phyloP scores from a whole-genome alignment of 371 early-diverging fungal genomes.

The Mucor velutinosus region DNA sequence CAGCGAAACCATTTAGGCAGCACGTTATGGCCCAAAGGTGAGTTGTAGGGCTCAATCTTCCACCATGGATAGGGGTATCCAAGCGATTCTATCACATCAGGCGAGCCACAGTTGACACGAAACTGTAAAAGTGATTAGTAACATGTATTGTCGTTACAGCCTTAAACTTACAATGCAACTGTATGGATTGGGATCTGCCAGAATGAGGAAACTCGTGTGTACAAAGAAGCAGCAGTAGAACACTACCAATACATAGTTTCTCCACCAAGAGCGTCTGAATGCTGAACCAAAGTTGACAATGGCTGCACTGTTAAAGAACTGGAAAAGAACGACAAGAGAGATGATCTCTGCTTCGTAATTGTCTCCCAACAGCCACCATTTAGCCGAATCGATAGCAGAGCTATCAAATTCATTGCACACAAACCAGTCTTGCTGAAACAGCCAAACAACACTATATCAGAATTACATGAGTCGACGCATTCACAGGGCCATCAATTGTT shows the following conservation, averaged over 20 bases:
- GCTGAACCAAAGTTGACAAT: conserved; percentile 66
- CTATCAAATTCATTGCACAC: conserved; percentile 73
- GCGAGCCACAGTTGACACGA: conserved; percentile 72
- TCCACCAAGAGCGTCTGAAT: conserved; percentile 59
- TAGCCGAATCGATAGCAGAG: conserved; percentile 57
- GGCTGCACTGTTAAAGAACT: conserved; percentile 64
- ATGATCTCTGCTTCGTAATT: conserved; percentile 69
- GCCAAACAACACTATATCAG: conserved; percentile 37
- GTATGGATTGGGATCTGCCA: conserved; percentile 69
- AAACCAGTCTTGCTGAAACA: conserved; percentile 67
- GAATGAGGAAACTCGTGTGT: conserved; percentile 53
- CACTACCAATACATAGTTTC: conserved; percentile 58
- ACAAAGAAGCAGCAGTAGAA: conserved; percentile 54
- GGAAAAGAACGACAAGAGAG: conserved; percentile 57
- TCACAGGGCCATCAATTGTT: neutral
- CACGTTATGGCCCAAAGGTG: conserved; percentile 66
- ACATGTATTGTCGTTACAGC: neutral
- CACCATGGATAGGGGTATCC: conserved; percentile 48
- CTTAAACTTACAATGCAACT: conserved; percentile 52
- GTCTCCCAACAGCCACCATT: conserved; percentile 79
- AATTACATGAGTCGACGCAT: neutral
- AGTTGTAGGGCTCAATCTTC: conserved; percentile 57
- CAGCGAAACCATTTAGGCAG: conserved; percentile 63
- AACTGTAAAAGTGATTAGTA: conserved; percentile 30
- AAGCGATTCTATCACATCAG: conserved; percentile 33